Evolutionary conservation across 441 rosid genomes (phyloP).

Genomic region (Eruca vesicaria): DNA sequence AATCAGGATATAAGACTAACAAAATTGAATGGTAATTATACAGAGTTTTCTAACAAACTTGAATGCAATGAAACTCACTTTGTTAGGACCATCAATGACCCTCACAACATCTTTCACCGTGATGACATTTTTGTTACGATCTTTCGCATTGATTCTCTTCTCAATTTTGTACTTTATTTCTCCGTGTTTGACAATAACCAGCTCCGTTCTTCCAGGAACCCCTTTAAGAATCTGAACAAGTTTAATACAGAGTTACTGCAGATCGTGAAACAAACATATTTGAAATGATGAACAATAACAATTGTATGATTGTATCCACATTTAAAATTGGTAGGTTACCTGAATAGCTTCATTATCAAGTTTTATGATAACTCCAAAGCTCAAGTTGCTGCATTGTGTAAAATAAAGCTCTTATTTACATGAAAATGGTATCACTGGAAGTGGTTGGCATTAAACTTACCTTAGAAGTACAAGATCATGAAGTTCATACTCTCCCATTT

Average conservation of each 20-base stretch:
- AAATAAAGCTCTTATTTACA: not conserved
- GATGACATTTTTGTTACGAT: constrained; percentile 1
- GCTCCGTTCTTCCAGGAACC: not conserved
- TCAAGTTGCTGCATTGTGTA: not conserved
- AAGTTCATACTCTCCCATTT: constrained; percentile 40
- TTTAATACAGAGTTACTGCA: not conserved
- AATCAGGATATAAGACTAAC: not conserved
- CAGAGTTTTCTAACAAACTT: not conserved
- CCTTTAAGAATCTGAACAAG: not conserved
- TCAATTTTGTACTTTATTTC: constrained; percentile 1
- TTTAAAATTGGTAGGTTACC: not conserved
- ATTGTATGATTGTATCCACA: not conserved
- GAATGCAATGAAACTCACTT: not conserved
- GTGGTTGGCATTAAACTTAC: not conserved
- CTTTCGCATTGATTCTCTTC: not conserved
- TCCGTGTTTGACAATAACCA: not conserved
- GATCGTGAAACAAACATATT: not conserved
- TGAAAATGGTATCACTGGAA: not conserved
- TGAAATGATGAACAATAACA: not conserved
- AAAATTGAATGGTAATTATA: not conserved
- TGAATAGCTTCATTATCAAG: constrained; percentile 8
- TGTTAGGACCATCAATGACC: constrained; percentile 11
- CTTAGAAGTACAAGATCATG: constrained; percentile 14
- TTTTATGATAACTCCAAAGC: constrained; percentile 8
- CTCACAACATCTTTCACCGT: constrained; percentile 4